Evolutionary conservation across 2,329 filamentous ascomycete genomes (phyloP).

Genomic region (Aspergillus felis): DNA sequence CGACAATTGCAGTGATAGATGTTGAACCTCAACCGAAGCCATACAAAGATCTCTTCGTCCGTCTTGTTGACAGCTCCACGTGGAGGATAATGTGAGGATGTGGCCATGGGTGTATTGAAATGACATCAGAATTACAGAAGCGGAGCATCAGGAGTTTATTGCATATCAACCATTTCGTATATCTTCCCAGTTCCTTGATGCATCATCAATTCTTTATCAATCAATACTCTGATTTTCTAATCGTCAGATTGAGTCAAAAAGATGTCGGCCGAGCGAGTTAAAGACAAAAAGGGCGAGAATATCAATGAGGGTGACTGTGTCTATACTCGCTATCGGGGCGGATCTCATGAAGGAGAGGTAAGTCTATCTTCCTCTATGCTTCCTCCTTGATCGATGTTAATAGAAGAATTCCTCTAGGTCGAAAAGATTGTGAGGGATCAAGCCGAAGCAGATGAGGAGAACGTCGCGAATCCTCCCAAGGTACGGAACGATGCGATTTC

Average conservation of each 20-base stretch:
- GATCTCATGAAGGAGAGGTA: conserved; percentile 21
- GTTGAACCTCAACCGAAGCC: neutral
- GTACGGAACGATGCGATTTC: conserved; percentile 8
- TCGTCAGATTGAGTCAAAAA: neutral
- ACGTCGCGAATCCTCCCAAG: conserved; percentile 23
- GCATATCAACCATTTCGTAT: neutral
- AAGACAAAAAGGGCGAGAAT: conserved; percentile 19
- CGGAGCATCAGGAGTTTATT: neutral
- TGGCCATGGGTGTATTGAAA: neutral
- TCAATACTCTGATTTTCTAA: neutral
- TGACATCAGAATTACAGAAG: neutral
- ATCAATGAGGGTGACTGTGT: conserved; percentile 22
- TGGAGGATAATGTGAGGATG: neutral
- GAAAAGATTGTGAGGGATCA: conserved; percentile 23
- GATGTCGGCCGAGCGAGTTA: conserved; percentile 15
- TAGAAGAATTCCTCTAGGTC: conserved; percentile 9
- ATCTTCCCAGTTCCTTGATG: neutral
- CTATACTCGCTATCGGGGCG: conserved; percentile 20
- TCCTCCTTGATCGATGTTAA: neutral
- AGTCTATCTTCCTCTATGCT: neutral
- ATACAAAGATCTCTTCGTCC: neutral
- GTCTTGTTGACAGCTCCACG: neutral
- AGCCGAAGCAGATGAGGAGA: conserved; percentile 16
- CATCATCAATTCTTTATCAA: neutral
- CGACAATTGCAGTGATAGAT: neutral